Conservation (phyloP, 441 rosid genomes). For the Breynia disticha region DNA sequence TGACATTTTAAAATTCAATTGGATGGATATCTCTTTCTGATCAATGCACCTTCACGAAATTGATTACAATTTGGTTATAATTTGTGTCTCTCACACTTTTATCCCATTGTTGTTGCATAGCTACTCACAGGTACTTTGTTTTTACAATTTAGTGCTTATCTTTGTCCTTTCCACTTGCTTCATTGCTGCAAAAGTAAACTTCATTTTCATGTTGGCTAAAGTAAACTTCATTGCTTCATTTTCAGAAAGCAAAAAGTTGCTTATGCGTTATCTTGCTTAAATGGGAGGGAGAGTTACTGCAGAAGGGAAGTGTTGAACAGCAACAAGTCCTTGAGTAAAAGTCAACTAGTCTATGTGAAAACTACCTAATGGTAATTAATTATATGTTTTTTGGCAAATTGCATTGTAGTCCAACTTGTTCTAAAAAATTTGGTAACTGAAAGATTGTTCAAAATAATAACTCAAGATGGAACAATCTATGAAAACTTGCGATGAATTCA, state of each 20-base stretch:
- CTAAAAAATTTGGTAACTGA: slow-evolving; percentile 97
- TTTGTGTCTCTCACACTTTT: too few species aligned
- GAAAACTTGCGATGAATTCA: neutral
- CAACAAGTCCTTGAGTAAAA: slow-evolving; percentile 79
- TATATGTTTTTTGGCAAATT: slow-evolving; percentile 12
- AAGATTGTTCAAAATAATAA: slow-evolving; percentile 98
- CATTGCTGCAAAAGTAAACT: slow-evolving; percentile 9
- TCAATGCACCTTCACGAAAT: too few species aligned
- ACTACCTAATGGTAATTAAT: neutral
- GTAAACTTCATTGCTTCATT: slow-evolving; percentile 99
- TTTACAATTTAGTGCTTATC: slow-evolving; percentile 2
- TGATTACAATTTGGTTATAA: too few species aligned
- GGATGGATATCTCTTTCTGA: too few species aligned
- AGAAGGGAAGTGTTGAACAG: slow-evolving; percentile 94
- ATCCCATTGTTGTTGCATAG: slow-evolving; percentile 95
- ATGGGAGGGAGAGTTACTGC: slow-evolving; percentile 97
- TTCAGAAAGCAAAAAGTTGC: slow-evolving; percentile 93
- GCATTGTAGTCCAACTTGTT: slow-evolving; percentile 95
- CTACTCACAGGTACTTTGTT: slow-evolving; percentile 67
- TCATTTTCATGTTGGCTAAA: slow-evolving; percentile 62
- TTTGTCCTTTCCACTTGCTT: slow-evolving; percentile 8
- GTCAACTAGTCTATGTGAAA: slow-evolving; percentile 1
- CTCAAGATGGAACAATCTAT: slow-evolving; percentile 56
- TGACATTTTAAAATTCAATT: too few species aligned
- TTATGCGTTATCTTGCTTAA: slow-evolving; percentile 96